Evolutionary conservation across 2,329 filamentous ascomycete species (phyloP).

Genomic region (Westerdykella ornata): DNA sequence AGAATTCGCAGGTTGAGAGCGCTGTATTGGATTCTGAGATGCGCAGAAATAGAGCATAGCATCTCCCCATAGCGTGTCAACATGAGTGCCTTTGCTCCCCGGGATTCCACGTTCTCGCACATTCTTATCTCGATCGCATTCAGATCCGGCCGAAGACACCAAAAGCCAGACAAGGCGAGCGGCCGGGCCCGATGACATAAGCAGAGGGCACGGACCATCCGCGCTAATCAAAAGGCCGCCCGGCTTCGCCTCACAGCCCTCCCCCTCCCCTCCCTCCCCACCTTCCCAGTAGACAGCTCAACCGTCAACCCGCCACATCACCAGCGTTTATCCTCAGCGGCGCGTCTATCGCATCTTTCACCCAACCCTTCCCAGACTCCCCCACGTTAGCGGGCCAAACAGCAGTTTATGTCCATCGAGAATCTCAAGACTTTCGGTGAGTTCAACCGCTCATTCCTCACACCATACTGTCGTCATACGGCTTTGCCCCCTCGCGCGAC

Average conservation of each 20-base stretch:
- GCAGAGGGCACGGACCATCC: background rate
- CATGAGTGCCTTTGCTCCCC: too few species aligned
- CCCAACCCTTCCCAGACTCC: constrained; percentile 28
- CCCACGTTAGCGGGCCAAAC: constrained; percentile 50
- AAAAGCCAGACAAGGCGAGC: background rate
- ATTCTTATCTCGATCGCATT: too few species aligned
- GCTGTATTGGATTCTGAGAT: too few species aligned
- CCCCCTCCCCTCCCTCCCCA: background rate
- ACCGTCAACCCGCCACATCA: constrained; percentile 12
- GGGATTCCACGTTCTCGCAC: too few species aligned
- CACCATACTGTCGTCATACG: constrained; percentile 6
- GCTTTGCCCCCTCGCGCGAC: background rate
- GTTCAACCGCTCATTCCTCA: constrained; percentile 35
- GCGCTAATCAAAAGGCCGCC: background rate
- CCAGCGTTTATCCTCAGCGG: constrained; percentile 19
- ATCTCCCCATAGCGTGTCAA: too few species aligned
- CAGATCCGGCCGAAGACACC: too few species aligned
- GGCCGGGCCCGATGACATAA: background rate
- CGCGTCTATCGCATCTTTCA: constrained; percentile 7
- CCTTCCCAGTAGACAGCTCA: constrained; percentile 3
- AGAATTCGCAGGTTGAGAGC: too few species aligned
- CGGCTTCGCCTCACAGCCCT: constrained; percentile 1
- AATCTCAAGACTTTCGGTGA: constrained; percentile 92
- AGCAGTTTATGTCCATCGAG: constrained; percentile 96
- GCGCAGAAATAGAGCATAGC: too few species aligned